A percentile compares a stretch with the other conserved stretches of the same genome.
Evolutionary conservation across 805 yeast species (phyloP).

Genomic region (Wickerhamomyces hampshirensis): DNA sequence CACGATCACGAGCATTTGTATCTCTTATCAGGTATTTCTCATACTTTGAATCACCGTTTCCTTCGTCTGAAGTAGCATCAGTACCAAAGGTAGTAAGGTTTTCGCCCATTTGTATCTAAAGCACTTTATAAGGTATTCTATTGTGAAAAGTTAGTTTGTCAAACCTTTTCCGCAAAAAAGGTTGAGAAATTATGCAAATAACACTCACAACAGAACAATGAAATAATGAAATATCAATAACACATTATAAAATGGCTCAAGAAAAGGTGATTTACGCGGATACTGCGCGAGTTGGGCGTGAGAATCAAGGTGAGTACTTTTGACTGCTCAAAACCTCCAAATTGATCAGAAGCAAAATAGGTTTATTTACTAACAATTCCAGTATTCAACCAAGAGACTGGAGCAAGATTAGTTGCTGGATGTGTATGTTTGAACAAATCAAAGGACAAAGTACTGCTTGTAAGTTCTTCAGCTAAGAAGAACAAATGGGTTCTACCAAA

Average conservation of each 20-base stretch:
- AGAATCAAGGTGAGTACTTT: constrained; percentile 35
- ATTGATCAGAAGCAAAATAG: too few relatives aligned
- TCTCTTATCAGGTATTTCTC: constrained; percentile 1
- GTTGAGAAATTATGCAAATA: not conserved
- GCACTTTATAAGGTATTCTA: too few relatives aligned
- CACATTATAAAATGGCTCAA: constrained; percentile 1
- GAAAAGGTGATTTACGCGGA: constrained; percentile 5
- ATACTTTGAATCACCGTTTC: not conserved
- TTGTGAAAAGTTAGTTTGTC: too few relatives aligned
- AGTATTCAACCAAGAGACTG: too few relatives aligned
- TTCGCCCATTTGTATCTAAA: too few relatives aligned
- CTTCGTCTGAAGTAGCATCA: not conserved
- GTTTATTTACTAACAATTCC: too few relatives aligned
- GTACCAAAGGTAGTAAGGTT: too few relatives aligned
- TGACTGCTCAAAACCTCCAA: too few relatives aligned
- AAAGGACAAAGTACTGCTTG: constrained; percentile 64
- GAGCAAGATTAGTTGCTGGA: constrained; percentile 95
- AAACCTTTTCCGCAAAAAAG: not conserved
- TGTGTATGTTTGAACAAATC: constrained; percentile 65
- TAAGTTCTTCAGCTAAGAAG: constrained; percentile 65
- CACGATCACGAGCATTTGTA: not conserved
- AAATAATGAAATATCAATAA: not conserved
- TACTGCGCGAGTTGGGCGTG: constrained; percentile 16
- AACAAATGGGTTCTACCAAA: constrained; percentile 88
- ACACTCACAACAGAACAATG: not conserved